phyloP scores from a whole-genome alignment of 2,329 filamentous ascomycete genomes.

The Aquanectria penicillioides region DNA sequence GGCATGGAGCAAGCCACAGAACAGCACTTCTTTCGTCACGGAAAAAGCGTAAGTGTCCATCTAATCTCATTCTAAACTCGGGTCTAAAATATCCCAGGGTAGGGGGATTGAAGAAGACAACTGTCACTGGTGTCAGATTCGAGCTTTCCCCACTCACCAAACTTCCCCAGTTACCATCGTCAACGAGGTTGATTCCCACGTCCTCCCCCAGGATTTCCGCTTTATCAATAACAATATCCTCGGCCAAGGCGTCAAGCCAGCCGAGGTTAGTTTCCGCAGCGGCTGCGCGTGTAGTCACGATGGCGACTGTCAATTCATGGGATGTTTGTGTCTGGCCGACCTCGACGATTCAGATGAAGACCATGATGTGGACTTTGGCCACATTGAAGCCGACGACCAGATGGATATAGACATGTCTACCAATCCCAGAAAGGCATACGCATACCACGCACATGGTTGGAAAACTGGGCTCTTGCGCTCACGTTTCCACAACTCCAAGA shows the following conservation, averaged over 20 bases:
- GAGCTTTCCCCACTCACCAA: conserved; percentile 60
- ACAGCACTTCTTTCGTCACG: conserved; percentile 62
- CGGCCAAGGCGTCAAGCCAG: conserved; percentile 66
- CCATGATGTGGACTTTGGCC: conserved; percentile 57
- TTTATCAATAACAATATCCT: conserved; percentile 75
- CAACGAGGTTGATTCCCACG: conserved; percentile 68
- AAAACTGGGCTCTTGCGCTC: conserved; percentile 63
- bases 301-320: conserved; percentile 72
- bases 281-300: conserved; percentile 75
- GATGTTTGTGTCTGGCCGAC: conserved; percentile 76
- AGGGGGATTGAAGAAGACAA: conserved; percentile 49
- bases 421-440: conserved; percentile 58
- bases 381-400: conserved; percentile 48
- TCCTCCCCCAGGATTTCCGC: conserved; percentile 70
- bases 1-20: conserved; percentile 60
- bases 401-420: conserved; percentile 29
- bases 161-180: conserved; percentile 68
- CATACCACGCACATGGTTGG: conserved; percentile 68
- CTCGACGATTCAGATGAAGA: conserved; percentile 64
- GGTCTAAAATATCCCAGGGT: conserved; percentile 42
- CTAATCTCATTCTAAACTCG: no score
- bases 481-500: conserved; percentile 61
- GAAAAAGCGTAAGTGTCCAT: conserved; percentile 43
- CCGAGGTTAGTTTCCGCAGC: conserved; percentile 69
- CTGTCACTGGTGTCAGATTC: conserved; percentile 73